Conservation (phyloP, 1,139 yeast genomes). For the Zygosaccharomyces sapae region DNA sequence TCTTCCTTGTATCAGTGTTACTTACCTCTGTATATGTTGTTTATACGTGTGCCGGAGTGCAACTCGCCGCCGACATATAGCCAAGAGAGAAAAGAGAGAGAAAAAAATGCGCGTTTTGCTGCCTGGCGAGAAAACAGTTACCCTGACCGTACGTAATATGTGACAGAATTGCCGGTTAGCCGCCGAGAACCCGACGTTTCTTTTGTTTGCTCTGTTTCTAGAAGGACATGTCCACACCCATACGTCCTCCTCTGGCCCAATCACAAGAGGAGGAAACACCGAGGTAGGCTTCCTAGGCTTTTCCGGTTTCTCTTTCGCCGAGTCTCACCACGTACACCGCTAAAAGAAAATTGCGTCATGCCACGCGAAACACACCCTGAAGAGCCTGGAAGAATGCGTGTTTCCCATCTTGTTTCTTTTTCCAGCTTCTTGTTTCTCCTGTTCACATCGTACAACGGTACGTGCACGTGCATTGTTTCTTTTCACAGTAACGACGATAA, state of each 20-base stretch:
- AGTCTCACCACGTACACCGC: background rate
- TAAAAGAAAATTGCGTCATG: background rate
- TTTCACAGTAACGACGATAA: background rate
- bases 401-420: background rate
- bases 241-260: too few species aligned
- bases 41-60: background rate
- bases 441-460: too few species aligned
- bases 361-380: background rate
- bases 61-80: slow-evolving; percentile 1
- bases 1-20: background rate
- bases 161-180: too few species aligned
- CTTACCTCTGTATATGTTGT: too few species aligned
- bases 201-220: too few species aligned
- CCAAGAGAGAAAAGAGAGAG: too few species aligned
- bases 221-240: too few species aligned
- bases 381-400: background rate
- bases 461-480: slow-evolving; percentile 1
- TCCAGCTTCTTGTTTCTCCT: slow-evolving; percentile 5
- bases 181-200: background rate
- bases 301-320: background rate
- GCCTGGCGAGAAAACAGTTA: background rate
- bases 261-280: too few species aligned
- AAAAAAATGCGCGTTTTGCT: too few species aligned
- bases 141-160: background rate
- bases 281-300: too few species aligned